phyloP scores from a whole-genome alignment of 768 basidiomycete species.

The Calocera viscosa region DNA sequence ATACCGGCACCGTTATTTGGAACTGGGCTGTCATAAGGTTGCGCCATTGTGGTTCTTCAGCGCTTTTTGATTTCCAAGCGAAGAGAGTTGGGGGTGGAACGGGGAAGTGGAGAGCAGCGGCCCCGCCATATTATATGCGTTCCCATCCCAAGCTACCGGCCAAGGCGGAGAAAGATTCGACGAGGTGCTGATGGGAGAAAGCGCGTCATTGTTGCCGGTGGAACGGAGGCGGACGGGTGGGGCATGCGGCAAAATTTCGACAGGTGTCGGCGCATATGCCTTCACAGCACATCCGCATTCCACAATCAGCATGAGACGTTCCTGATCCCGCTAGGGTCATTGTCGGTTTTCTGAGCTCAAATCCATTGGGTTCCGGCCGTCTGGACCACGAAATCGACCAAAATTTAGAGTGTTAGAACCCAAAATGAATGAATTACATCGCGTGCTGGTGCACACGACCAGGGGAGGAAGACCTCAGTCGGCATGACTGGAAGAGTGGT shows the following conservation, averaged over 20 bases:
- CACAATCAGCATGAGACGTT: background rate
- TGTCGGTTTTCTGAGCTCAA: background rate
- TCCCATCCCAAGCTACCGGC: background rate
- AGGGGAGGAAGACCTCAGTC: too few species aligned
- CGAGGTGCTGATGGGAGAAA: background rate
- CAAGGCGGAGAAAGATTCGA: background rate
- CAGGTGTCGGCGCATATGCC: background rate
- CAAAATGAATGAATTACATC: background rate
- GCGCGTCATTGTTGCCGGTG: background rate
- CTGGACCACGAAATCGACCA: background rate
- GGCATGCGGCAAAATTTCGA: conserved; percentile 1
- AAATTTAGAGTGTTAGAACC: background rate
- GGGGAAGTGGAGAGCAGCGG: background rate
- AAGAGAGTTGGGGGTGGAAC: background rate
- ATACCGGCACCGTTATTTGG: background rate
- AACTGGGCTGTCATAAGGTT: background rate
- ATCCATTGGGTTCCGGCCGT: background rate
- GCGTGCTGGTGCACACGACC: background rate
- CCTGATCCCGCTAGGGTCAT: background rate
- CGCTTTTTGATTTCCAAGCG: background rate
- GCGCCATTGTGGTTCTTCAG: background rate
- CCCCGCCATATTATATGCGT: background rate
- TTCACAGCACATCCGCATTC: background rate
- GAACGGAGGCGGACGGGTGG: background rate
- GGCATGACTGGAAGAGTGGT: too few species aligned